Evolutionary conservation across 1,284 basidiomycete species (phyloP), one percentile per base, ranked within the genome.

Genomic region (Malassezia yamatoensis): DNA sequence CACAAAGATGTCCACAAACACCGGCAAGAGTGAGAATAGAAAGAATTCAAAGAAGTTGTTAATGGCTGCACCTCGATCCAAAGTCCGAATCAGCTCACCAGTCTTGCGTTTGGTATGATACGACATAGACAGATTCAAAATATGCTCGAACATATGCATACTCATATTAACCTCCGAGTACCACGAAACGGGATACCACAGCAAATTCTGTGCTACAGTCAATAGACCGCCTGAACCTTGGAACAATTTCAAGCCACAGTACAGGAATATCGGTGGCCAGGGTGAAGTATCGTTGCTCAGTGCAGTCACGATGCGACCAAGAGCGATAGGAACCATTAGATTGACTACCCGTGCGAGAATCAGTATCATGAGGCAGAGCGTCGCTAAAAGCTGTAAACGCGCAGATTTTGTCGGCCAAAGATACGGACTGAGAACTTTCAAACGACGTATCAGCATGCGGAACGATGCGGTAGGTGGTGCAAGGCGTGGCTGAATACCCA

Each of bases 181-280:
- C 77, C 89, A 87, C 82, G 89, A 86, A 29, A 91, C 85, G 2
- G 88, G 87, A 11, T 84, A 81, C 85, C 87, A 76, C 9, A 68
- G 49, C 37, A 69, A 53, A 43, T 62, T 64, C 46, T 72, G 70
- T n/a, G 65, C 33, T 2, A 71, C 68, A 32, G 51, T 49, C 24
- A 74, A 51, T 33, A 72, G 37, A 4, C 77, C 76, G 18, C 76
- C 76, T 7, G 69, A 67, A 42, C 78, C 77, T 62, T 76, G 76
- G 12, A 78, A 67, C 62, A 77, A 75, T 44, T 75, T 69, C 32
- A 78, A 62, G 16, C 54, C 55, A 18, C 76, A 64, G 58, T 77
- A 79, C 10, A 65, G 18, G n/a, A 59, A 35, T 11, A 71, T 64
- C 16, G 64, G 60, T 38, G 32, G 35, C 70, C 72, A 74, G 4